Base-by-base conservation (phyloP, 2,329 filamentous ascomycete genomes). In the Nemania diffusa region DNA sequence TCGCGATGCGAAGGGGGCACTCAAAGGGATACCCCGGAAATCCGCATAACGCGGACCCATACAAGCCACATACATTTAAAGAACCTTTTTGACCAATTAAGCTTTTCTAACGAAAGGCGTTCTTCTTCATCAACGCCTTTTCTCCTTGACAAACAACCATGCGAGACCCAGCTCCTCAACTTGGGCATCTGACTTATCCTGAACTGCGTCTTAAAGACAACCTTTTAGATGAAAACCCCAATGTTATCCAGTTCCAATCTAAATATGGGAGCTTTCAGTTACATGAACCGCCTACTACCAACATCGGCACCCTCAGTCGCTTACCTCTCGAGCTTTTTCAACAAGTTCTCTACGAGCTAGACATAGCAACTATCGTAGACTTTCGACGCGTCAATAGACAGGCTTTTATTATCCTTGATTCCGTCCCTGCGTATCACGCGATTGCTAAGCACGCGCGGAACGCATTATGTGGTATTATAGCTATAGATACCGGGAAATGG, bases 241-340 rank as follows among this genome's bases (percentile, higher is more conserved):
- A 22, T 11, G 5, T 17, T 24, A 20, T 29, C 27, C 8, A 32
- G n/a, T 37, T 40, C 17, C 57, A 29, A 50, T 24, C 57, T 29
- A 17, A 59, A 29, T 24, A 22, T 22, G 15, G 22, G 2, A 2
- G 5, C 29, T 24, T 59, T 20, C 20, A 22, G 13, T 37, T 37
- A 24, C 57, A 53, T 32, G 29, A n/a, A 20, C 51, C 44, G 11
- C 42, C 44, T 13, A 50, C 5, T 20, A 37, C 51, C 29, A 20
- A 53, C 29, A 22, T 62, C 29, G 58, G 58, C 34, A 17, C 29
- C 32, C 58, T 62, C 58, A 34, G 20, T 52, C 11, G 13, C 24
- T 50, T 62, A 20, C 58, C 58, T 53, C 46, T 53, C 32, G 48
- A 62, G 58, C 46, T 62, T 4, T 20, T 62, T 37, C 13, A 51